Percentiles rank a stretch among this genome's conserved stretches.
These are phyloP conservation scores for Neurospora sp. DNA, from an alignment of 2,329 filamentous ascomycete genomes.

Conservation along the genomic window DNA sequence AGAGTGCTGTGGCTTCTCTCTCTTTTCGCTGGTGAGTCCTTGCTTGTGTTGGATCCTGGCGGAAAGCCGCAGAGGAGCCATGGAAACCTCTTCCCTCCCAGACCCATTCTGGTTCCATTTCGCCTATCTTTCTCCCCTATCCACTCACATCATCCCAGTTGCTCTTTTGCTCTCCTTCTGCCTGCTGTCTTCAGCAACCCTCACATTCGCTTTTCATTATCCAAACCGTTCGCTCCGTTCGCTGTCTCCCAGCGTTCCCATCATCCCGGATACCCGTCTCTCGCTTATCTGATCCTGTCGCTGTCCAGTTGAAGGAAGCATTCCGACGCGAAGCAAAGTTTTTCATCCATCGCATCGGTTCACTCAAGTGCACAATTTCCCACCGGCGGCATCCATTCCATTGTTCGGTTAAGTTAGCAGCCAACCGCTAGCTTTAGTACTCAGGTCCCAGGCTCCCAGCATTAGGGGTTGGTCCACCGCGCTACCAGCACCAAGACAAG, in stretches of 20 bases:
- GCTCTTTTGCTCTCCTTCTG: neutral
- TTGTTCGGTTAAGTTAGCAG: neutral
- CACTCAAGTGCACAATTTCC: neutral
- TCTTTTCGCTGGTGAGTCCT: neutral
- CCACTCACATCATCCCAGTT: constrained; percentile 1
- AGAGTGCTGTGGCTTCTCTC: neutral
- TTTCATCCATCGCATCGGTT: neutral
- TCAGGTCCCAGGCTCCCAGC: constrained; percentile 7
- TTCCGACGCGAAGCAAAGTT: neutral
- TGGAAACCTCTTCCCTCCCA: constrained; percentile 1
- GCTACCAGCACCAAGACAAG: constrained; percentile 8
- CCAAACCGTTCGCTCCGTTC: neutral
- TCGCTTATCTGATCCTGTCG: neutral
- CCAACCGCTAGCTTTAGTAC: neutral
- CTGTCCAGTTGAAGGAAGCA: neutral
- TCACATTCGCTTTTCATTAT: constrained; percentile 3
- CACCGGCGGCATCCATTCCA: neutral
- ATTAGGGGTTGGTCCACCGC: constrained; percentile 14
- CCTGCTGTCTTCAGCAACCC: neutral
- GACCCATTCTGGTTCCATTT: neutral
- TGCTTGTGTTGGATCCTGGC: neutral
- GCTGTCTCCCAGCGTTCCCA: neutral
- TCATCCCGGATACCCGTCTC: neutral
- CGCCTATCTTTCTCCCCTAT: neutral
- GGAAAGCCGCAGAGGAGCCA: constrained; percentile 14